Evolutionary conservation across 345 rosid species (phyloP), one percentile per base, ranked within the genome.

Genomic region (Populus nigra): DNA sequence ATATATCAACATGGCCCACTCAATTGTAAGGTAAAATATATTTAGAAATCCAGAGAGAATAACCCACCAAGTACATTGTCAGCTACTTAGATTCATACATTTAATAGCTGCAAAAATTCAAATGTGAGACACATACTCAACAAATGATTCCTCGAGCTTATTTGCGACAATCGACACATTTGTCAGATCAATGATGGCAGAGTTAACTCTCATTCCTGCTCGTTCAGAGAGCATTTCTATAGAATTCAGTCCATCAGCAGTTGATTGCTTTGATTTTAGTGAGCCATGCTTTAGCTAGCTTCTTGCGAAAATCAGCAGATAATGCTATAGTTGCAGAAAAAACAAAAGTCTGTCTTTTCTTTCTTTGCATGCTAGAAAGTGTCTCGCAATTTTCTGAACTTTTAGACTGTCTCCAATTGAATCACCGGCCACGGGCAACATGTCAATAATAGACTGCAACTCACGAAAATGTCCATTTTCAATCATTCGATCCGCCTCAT

Each of bases 401-500:
- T 82, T 88, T 87, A 68, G 83, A 77, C 45, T 81, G 78, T 78
- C 93, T 80, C 87, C 87, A 45, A 71, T 68, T 77, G 90, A 79
- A 73, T 65, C 85, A 79, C 69, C 78, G 73, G 88, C 38, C 81
- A 78, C 65, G 29, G 99, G 99, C 83, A 96, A 92, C 90, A 92
- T 86, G 85, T 96, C 99, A 53, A 93, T 90, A 79, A 96, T 93
- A 72, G 98, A 91, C 87, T 93, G 99, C 87, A 96, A 83, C 87
- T 96, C 99, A 35, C 86, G 91, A 82, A 92, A 96, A 86, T 92
- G 99, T 63, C 98, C 99, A 74, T 82, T 90, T 86, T 96, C 97
- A 76, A 92, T 88, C 99, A 96, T 96, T 82, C 97, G 88, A 81
- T 93, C 99, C 77, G 98, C 98, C 89, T 92, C 99, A 83, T 96